These are phyloP conservation scores for Tuber borchii DNA, from an alignment of 495 filamentous ascomycete species.

Conservation along the genomic window DNA sequence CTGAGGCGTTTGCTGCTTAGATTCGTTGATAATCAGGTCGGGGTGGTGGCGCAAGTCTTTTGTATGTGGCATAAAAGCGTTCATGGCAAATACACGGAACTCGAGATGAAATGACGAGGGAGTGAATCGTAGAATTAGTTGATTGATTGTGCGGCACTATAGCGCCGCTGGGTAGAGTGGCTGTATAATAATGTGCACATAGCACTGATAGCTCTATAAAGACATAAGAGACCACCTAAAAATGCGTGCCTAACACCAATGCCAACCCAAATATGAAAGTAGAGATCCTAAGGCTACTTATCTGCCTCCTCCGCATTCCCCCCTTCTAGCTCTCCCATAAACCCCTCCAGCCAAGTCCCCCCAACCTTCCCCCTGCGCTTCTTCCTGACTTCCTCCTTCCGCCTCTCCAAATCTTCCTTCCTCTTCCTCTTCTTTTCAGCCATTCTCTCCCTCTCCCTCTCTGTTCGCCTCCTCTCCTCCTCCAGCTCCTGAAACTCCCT, in stretches of 20 bases:
- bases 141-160: not conserved
- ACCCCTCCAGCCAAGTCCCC: constrained; percentile 60
- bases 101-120: not conserved
- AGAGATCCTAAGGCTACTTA: not conserved
- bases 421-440: constrained; percentile 51
- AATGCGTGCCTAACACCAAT: not conserved
- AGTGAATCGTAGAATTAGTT: not conserved
- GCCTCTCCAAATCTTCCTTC: constrained; percentile 50
- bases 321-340: constrained; percentile 55
- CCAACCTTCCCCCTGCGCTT: constrained; percentile 56
- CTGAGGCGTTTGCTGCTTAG: constrained; percentile 65
- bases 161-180: not conserved
- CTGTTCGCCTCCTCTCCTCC: constrained; percentile 61
- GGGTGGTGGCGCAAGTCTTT: constrained; percentile 17
- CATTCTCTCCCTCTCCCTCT: constrained; percentile 51
- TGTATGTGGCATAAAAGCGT: not conserved
- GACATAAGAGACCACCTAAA: not conserved
- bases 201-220: not conserved
- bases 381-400: constrained; percentile 49
- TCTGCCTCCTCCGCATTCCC: constrained; percentile 14
- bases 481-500: constrained; percentile 71
- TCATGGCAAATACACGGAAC: not conserved
- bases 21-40: not conserved
- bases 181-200: not conserved
- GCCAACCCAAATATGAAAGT: not conserved